These are phyloP conservation scores for Cymbidium sinense DNA, from an alignment of 106 monocot genomes.

Conservation along the genomic window DNA sequence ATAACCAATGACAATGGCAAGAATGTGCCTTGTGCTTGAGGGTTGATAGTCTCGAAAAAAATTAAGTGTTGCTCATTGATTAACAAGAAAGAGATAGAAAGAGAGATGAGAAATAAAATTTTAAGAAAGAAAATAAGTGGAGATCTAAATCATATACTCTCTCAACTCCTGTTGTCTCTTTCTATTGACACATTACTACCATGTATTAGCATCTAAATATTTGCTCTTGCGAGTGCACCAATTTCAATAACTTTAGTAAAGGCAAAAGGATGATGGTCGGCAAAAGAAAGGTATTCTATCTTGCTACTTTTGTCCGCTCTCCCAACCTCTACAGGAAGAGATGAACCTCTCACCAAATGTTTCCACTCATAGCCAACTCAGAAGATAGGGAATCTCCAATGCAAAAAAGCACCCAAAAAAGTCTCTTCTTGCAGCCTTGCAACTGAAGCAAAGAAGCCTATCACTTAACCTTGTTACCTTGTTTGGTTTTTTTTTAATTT, in stretches of 20 bases:
- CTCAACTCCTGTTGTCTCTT: too few relatives aligned
- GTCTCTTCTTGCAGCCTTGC: constrained; percentile 6
- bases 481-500: not conserved
- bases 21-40: too few relatives aligned
- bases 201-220: not conserved
- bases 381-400: constrained; percentile 1
- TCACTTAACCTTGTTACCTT: too few relatives aligned
- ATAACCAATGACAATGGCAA: too few relatives aligned
- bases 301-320: not conserved
- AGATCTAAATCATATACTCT: too few relatives aligned
- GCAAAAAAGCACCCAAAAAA: not conserved
- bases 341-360: not conserved
- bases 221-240: not conserved
- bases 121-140: too few relatives aligned
- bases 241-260: not conserved
- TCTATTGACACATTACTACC: too few relatives aligned
- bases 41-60: too few relatives aligned
- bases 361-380: not conserved
- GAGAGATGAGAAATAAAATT: too few relatives aligned
- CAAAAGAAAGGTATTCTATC: not conserved
- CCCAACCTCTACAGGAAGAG: not conserved
- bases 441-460: not conserved
- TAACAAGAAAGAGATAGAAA: too few relatives aligned
- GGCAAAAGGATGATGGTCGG: not conserved
- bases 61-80: too few relatives aligned